These are phyloP conservation scores for Strobilomyces echinocephalus DNA, from an alignment of 768 basidiomycete species.

Conservation along the genomic window DNA sequence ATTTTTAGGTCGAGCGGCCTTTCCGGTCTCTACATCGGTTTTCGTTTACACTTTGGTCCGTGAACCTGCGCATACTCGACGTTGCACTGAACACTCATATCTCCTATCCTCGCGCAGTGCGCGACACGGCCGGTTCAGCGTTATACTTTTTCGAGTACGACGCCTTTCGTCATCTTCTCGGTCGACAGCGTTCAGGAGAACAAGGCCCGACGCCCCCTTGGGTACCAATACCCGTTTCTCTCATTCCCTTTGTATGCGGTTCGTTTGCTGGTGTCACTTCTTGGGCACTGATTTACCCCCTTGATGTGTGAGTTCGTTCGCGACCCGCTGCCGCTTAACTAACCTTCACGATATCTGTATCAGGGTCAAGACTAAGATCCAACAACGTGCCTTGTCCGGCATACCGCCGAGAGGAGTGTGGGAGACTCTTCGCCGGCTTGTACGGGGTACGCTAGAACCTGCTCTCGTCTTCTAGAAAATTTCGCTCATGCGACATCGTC, in stretches of 20 bases:
- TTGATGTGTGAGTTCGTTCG: conserved; percentile 71
- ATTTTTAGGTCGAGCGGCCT: conserved; percentile 65
- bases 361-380: conserved; percentile 93
- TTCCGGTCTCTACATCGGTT: conserved; percentile 74
- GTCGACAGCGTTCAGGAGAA: conserved; percentile 70
- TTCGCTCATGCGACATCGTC: conserved; percentile 3
- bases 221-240: conserved; percentile 73
- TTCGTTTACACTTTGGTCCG: conserved; percentile 80
- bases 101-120: conserved; percentile 44
- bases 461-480: not conserved
- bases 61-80: conserved; percentile 2
- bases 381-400: conserved; percentile 84
- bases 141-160: conserved; percentile 95
- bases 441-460: conserved; percentile 55
- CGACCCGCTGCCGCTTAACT: not conserved
- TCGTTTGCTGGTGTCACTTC: conserved; percentile 86
- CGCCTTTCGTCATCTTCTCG: conserved; percentile 81
- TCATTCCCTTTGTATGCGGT: conserved; percentile 90
- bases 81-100: not conserved
- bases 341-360: conserved; percentile 4
- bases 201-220: conserved; percentile 80
- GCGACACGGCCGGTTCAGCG: conserved; percentile 85
- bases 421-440: conserved; percentile 72
- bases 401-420: conserved; percentile 63
- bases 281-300: conserved; percentile 89